Evolutionary conservation across 345 rosid species (phyloP), one percentile per base, ranked within the genome.

Genomic region (Balakata baccata): DNA sequence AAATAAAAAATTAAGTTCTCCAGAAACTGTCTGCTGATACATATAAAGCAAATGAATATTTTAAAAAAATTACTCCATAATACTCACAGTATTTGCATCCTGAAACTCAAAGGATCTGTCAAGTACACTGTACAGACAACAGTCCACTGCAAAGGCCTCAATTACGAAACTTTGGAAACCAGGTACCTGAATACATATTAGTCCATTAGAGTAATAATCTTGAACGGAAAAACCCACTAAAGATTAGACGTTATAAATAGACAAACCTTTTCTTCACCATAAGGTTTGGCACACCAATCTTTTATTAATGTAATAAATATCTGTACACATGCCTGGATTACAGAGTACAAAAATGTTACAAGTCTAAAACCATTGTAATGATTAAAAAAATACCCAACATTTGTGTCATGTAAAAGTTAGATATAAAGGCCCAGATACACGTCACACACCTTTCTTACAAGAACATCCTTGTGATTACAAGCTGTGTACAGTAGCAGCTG

Each of bases 31-130:
- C 11, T 18, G 23, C 20, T 20, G 25, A 22, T 18, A 54, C 34
- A 64, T 22, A 20, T 2, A 56, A 49, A 61, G 4, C 8, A 49
- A 60, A 54, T 5, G 38, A 64, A 12, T 14, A 22, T 20, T 7
- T n/a, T 63, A 13, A 61, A 8, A 65, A 56, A 8, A 17, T 5
- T 57, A 34, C 71, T 56, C 12, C 16, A 39, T 3, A 14, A 14
- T 47, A 53, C 96, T 90, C 87, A 91, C 96, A 49, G 99, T 89
- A 82, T 87, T 95, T 71, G 97, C 96, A 79, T 95, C 98, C 58
- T 72, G 79, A 78, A 95, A 92, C 73, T 92, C 96, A 3, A 95
- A 92, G 66, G 99, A 95, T 81, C 84, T 91, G 79, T 95, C 92
- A 43, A 92, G 98, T 56, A 89, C 92, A 43, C 98, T 92, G 75